Base-by-base conservation (phyloP, 1,284 basidiomycete genomes). In the Rhizoctonia solani region DNA sequence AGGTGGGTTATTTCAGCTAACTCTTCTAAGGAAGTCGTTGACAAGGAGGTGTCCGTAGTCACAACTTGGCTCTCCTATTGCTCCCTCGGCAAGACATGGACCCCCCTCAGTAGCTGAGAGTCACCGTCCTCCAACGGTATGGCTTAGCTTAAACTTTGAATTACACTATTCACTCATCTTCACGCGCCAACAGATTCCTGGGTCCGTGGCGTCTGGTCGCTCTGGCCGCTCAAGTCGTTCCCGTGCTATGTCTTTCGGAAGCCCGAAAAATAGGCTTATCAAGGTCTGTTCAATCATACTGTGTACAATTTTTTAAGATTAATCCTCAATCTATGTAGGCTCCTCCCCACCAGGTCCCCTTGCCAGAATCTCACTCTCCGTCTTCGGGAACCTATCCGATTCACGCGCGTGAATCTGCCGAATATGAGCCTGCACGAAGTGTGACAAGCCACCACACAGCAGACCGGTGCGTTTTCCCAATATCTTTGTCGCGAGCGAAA, bases 371-470 rank as follows among this genome's bases (percentile, higher is more conserved):
- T 3, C 11, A 42, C 2, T 46, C 56, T 16, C 46, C 25, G 11
- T 34, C 53, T 1, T 16, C 21, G 21, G 49, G 59, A 11, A 30
- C n/a, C 2, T 63, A 27, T 27, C 59, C 59, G 13, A 37, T 21
- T 16, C 47, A 37, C 34, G 32, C 23, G 2, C 59, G 49, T 21
- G 34, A 63, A 21, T 30, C 49, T 6, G 21, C 49, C 27, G 49
- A 52, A 19, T 52, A 52, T 19, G 49, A 30, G 9, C 23, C 23
- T 52, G 37, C 30, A 1, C 25, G 59, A 19, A 50, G 30, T 32
- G 59, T 63, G 19, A 30, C 11, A 37, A 63, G 59, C 42, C 46
- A 49, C 32, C 27, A 47, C 25, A 63, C 59, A 37, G 47, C 21
- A 25, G 19, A 52, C 21, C 46, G 47, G 49, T 29, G 21, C 2